Evolutionary conservation across 257 asterid species (phyloP), one percentile per base, ranked within the genome.

Genomic region (Cordia subcordata): DNA sequence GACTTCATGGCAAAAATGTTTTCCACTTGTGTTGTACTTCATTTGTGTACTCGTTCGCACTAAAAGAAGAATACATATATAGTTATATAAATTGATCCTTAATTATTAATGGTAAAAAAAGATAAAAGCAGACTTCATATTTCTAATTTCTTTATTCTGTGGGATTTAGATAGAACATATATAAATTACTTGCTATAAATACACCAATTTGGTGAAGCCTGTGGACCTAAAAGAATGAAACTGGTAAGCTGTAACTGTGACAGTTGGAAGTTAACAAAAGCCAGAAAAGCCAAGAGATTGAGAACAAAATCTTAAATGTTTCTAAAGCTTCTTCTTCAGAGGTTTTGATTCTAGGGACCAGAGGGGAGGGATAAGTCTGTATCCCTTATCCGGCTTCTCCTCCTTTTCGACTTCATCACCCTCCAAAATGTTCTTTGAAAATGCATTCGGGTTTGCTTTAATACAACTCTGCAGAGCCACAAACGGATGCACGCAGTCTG

Each of bases 401-500:
- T 63, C 83, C 72, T 75, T 70, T 64, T 79, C 60, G 67, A 17
- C 70, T 4, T 73, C 82, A 8, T 73, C 82, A 0, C 75, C 92
- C 42, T 77, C 94, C 44, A 92, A 57, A 53, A 85, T 60, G 53
- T 92, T 95, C 58, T 80, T 77, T 3, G 96, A 75, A 61, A 92
- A 92, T 10, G 98, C 98, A 56, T 73, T 75, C 4, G 98, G 96
- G 53, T 88, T 86, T 5, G 70, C 80, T 68, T 88, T 82, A 20
- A 92, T 84, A 77, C 98, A 91, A 50, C 66, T 86, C 79, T 88
- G 98, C 50, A 92, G 83, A 57, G 88, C 90, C 66, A 92, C 93
- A 13, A 92, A 92, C 15, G 96, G 95, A 27, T 64, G 38, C 60
- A 92, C 93, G 4, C 94, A 92, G 53, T 88, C 96, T 0, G 93